Percentiles rank a stretch among this genome's conserved stretches.
These are phyloP conservation scores for Oenanthe javanica DNA, from an alignment of 140 eudicot genomes.

Conservation along the genomic window DNA sequence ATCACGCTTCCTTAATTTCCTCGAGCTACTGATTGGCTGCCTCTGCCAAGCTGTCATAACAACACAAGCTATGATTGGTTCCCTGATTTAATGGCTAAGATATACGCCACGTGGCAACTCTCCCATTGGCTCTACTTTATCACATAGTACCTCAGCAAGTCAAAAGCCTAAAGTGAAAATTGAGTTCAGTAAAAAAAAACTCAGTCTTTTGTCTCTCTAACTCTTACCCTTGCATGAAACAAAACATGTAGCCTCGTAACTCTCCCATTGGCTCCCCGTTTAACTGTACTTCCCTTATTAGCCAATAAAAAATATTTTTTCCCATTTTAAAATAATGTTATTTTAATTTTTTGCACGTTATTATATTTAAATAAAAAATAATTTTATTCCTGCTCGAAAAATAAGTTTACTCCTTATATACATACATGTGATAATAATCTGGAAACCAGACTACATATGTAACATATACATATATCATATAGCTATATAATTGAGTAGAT, in stretches of 20 bases:
- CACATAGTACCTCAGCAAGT: not conserved
- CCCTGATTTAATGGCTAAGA: not conserved
- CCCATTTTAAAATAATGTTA: too few species aligned
- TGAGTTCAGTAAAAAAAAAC: not conserved
- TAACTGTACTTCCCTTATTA: not conserved
- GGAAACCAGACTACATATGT: too few species aligned
- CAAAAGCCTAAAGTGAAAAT: not conserved
- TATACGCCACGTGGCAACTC: not conserved
- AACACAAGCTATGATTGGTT: constrained; percentile 5
- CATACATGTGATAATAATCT: too few species aligned
- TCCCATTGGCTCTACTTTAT: not conserved
- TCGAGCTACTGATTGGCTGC: constrained; percentile 6
- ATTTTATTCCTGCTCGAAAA: too few species aligned
- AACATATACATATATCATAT: too few species aligned
- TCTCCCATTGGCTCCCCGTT: not conserved
- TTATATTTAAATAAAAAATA: too few species aligned
- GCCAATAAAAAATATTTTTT: too few species aligned
- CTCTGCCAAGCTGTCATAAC: constrained; percentile 10
- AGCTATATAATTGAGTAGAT: too few species aligned
- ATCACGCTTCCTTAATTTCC: constrained; percentile 5
- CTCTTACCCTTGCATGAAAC: not conserved
- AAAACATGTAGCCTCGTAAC: not conserved
- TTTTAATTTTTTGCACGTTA: too few species aligned
- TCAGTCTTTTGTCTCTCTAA: too few species aligned
- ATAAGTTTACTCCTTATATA: too few species aligned